These are phyloP conservation scores for Globisporangium acanthophoron DNA, from an alignment of 352 stramenopile species.

Conservation along the genomic window DNA sequence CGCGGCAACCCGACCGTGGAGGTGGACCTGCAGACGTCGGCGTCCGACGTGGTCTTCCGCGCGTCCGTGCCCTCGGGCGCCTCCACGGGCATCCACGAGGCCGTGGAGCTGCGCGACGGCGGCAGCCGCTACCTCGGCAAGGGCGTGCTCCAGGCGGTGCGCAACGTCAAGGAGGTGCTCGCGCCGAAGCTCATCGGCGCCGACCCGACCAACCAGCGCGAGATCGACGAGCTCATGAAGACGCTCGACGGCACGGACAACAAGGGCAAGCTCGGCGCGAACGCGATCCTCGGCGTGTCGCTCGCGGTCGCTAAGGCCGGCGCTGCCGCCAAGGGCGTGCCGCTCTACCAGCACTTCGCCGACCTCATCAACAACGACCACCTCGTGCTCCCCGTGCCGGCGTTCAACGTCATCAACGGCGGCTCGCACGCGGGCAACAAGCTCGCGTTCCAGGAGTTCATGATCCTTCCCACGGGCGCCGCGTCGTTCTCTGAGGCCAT, in stretches of 20 bases:
- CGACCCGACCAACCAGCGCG: constrained; percentile 94
- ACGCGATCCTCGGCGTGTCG: constrained; percentile 98
- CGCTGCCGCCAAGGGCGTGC: constrained; percentile 92
- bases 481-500: constrained; percentile 93
- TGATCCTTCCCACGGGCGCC: constrained; percentile 95
- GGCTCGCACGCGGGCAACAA: constrained; percentile 98
- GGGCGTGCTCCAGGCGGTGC: constrained; percentile 95
- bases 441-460: constrained; percentile 99
- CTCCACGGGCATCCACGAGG: constrained; percentile 96
- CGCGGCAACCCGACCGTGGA: constrained; percentile 98
- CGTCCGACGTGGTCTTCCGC: constrained; percentile 61
- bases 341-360: constrained; percentile 97
- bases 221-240: constrained; percentile 96
- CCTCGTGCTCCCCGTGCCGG: constrained; percentile 94
- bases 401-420: constrained; percentile 99
- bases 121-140: constrained; percentile 97
- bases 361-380: constrained; percentile 95
- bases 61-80: constrained; percentile 95
- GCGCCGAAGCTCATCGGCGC: constrained; percentile 93
- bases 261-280: constrained; percentile 98
- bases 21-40: constrained; percentile 95
- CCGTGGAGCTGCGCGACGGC: constrained; percentile 96
- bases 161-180: constrained; percentile 98
- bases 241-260: constrained; percentile 97
- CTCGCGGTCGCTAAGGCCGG: constrained; percentile 96